Evolutionary conservation across 1,284 basidiomycete genomes (phyloP), one percentile per base, ranked within the genome.

Genomic region (Phellopilus nigrolimitatus): DNA sequence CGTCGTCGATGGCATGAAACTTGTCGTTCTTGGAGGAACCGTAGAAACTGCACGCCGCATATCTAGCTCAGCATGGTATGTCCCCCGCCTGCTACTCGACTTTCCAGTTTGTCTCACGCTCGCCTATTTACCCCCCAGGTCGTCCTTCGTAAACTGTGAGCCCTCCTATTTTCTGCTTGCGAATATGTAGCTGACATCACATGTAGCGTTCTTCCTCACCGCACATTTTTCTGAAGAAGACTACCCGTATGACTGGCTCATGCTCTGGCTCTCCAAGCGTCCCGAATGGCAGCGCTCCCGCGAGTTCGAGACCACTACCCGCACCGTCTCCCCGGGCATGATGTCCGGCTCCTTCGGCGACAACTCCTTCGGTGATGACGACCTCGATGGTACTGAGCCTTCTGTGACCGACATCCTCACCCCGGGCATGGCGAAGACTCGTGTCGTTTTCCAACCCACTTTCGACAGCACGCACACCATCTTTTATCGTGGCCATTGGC

Each of bases 161-260:
- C 73, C 56, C 55, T 62, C 43, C 60, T 51, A 9, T 53, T 37
- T 53, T 54, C 24, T 36, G 19, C 24, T 24, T 54, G 47, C 45
- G 51, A 52, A 22, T 40, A n/a, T 25, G 21, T 31, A 36, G 15
- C 31, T 44, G 19, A 53, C 17, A 17, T 41, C 38, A 38, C 50
- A 46, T 49, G 1, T 63, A 89, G 87, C 86, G 0, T 90, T 90
- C 74, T 90, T 89, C 78, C 77, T 90, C 49, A 89, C 86, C 21
- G 87, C 87, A 7, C 85, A 89, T 67, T 89, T 90, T 70, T 84
- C 79, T 55, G 87, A 89, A 67, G 87, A 89, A 64, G 87, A 89
- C 63, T 86, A 86, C 58, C 87, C 86, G 2, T 89, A 88, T 60
- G 87, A 88, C 67, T 88, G 61, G 60, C 57, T 63, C 15, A 62